Conservation (phyloP, 2,329 filamentous ascomycete species). For the Sporothrix pallida region DNA sequence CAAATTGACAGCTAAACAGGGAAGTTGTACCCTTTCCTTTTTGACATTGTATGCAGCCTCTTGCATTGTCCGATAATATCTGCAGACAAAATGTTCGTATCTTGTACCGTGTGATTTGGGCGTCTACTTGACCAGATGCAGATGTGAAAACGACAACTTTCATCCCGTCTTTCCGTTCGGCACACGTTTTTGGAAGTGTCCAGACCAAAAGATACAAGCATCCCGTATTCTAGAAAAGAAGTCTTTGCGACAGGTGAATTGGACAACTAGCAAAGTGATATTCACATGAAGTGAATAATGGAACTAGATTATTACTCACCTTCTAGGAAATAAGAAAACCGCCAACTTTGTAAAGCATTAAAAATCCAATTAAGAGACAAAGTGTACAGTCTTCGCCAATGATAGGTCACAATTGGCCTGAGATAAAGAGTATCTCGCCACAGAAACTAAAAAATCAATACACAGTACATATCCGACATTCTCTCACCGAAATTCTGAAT, state of each 20-base stretch:
- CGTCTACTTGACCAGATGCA: neutral
- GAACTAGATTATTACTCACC: neutral
- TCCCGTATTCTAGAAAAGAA: neutral
- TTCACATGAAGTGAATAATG: neutral
- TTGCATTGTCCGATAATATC: neutral
- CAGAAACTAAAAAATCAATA: neutral
- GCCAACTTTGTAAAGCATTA: neutral
- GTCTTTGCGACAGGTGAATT: neutral
- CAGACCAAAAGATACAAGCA: neutral
- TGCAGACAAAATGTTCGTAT: neutral
- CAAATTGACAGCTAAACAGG: constrained; percentile 24
- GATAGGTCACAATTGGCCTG: neutral
- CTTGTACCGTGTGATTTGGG: neutral
- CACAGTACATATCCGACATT: neutral
- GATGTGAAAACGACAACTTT: neutral
- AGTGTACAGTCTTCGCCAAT: neutral
- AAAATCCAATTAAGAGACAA: neutral
- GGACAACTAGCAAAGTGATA: neutral
- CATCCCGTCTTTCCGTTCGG: neutral
- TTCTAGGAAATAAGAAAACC: neutral
- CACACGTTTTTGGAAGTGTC: neutral
- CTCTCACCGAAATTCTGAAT: neutral
- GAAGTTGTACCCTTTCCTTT: constrained; percentile 14
- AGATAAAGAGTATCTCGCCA: constrained; percentile 13
- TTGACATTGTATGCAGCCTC: neutral